Percentiles rank a stretch among this genome's conserved stretches.
Evolutionary conservation across 306 rosid genomes (phyloP).

Genomic region (Dicorynia guianensis): DNA sequence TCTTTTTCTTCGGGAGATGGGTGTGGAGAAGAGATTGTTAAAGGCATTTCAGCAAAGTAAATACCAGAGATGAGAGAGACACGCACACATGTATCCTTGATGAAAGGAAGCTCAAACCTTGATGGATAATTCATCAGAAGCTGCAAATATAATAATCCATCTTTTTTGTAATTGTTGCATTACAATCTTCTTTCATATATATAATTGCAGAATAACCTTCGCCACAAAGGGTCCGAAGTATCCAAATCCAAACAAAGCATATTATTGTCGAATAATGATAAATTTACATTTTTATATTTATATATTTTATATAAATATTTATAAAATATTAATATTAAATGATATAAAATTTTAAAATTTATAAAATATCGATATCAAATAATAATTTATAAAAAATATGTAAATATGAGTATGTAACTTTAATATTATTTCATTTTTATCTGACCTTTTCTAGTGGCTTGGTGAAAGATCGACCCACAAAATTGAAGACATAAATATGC

Average conservation of each 20-base stretch:
- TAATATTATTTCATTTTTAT: too few relatives aligned
- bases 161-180: neutral
- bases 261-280: too few relatives aligned
- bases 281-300: too few relatives aligned
- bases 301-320: too few relatives aligned
- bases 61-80: constrained; percentile 13
- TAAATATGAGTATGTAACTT: too few relatives aligned
- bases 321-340: too few relatives aligned
- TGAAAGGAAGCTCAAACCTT: constrained; percentile 17
- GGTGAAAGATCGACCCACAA: neutral
- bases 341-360: too few relatives aligned
- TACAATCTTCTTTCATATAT: neutral
- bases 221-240: too few relatives aligned
- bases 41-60: constrained; percentile 5
- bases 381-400: too few relatives aligned
- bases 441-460: neutral
- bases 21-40: neutral
- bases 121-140: neutral
- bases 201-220: too few relatives aligned
- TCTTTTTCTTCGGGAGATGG: constrained; percentile 6
- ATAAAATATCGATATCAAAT: too few relatives aligned
- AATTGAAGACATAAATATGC: constrained; percentile 4
- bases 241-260: too few relatives aligned
- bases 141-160: neutral
- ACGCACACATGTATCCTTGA: constrained; percentile 38